phyloP scores from a whole-genome alignment of 1,139 yeast species.

The Suhomyces coccinellae region DNA sequence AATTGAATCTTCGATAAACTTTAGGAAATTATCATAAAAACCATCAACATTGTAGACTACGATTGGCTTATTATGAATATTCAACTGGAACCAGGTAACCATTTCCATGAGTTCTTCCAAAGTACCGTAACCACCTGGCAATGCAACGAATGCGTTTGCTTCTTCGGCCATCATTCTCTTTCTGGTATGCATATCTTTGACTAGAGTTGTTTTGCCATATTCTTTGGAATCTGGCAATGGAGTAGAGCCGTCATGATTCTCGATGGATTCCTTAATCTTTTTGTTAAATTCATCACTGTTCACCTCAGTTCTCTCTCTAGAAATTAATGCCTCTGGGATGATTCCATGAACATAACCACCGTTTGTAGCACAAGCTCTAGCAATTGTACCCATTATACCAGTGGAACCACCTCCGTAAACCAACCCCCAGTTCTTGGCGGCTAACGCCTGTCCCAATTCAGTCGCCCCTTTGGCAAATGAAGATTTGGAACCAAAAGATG shows the following conservation, averaged over 20 bases:
- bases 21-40: slow-evolving; percentile 69
- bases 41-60: slow-evolving; percentile 78
- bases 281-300: slow-evolving; percentile 49
- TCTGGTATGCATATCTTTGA: slow-evolving; percentile 87
- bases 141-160: slow-evolving; percentile 83
- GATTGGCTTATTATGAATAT: slow-evolving; percentile 80
- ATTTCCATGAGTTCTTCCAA: slow-evolving; percentile 88
- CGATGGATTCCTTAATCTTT: slow-evolving; percentile 45
- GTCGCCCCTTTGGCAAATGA: slow-evolving; percentile 55
- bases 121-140: slow-evolving; percentile 94
- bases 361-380: slow-evolving; percentile 63
- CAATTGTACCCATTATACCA: slow-evolving; percentile 84
- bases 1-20: slow-evolving; percentile 58
- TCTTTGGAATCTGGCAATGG: slow-evolving; percentile 61
- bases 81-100: slow-evolving; percentile 87
- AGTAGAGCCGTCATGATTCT: slow-evolving; percentile 58
- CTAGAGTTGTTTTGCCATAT: slow-evolving; percentile 80
- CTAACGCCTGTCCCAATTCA: slow-evolving; percentile 59
- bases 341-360: slow-evolving; percentile 84
- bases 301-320: slow-evolving; percentile 61
- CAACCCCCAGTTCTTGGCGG: slow-evolving; percentile 64
- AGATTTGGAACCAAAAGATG: slow-evolving; percentile 65
- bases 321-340: slow-evolving; percentile 78
- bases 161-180: slow-evolving; percentile 84
- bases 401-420: slow-evolving; percentile 93